A percentile compares a stretch with the other conserved stretches of the same genome.
Evolutionary conservation across 306 rosid species (phyloP).

Genomic region (Lathyrus oleraceus): DNA sequence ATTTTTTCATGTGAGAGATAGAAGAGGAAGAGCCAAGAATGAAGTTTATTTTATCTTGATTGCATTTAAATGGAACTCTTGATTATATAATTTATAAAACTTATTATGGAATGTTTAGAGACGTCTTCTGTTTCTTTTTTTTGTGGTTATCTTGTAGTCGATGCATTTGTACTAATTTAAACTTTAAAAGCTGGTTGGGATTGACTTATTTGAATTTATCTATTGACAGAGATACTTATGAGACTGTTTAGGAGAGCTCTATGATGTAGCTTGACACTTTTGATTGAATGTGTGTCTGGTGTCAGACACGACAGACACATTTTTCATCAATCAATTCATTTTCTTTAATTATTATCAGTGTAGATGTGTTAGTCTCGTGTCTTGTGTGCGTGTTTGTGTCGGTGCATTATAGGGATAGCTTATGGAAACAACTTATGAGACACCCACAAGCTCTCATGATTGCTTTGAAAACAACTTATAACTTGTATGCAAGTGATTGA

Average conservation of each 20-base stretch:
- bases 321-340: too few species aligned
- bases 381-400: too few species aligned
- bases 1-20: neutral
- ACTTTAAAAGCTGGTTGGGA: neutral
- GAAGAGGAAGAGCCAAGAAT: neutral
- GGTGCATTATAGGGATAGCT: neutral
- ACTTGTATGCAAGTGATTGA: too few species aligned
- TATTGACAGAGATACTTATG: neutral
- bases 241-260: neutral
- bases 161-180: neutral
- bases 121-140: constrained; percentile 1
- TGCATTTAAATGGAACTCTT: constrained; percentile 6
- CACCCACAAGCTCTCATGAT: neutral
- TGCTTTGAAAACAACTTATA: too few species aligned
- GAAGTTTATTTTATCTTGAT: constrained; percentile 5
- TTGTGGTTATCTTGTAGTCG: neutral
- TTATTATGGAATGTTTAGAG: constrained; percentile 3
- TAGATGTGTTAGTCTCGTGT: too few species aligned
- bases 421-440: neutral
- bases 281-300: too few species aligned
- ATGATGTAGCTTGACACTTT: neutral
- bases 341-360: neutral
- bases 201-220: neutral
- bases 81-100: neutral
- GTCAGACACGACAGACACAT: neutral